Percentiles rank a stretch among this genome's conserved stretches.
phyloP scores from a whole-genome alignment of 2,329 filamentous ascomycete species.

The Cytospora mali region DNA sequence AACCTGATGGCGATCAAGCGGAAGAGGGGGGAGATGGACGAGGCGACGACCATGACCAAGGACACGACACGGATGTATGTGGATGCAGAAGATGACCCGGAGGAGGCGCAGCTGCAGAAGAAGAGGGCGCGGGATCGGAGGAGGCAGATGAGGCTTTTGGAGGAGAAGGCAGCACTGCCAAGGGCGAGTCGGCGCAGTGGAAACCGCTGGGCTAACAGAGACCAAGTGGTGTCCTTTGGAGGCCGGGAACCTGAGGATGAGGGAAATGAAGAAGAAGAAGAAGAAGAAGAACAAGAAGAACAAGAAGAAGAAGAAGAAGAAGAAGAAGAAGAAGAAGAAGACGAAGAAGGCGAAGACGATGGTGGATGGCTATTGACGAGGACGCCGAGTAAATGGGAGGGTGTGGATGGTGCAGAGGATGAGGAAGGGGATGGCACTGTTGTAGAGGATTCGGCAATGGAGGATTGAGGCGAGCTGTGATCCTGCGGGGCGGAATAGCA shows the following conservation, averaged over 20 bases:
- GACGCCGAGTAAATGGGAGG: slow-evolving; percentile 41
- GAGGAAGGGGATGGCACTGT: slow-evolving; percentile 29
- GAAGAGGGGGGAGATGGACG: slow-evolving; percentile 64
- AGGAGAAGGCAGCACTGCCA: slow-evolving; percentile 25
- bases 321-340: slow-evolving; percentile 11
- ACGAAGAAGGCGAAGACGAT: slow-evolving; percentile 16
- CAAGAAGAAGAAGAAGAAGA: slow-evolving; percentile 9
- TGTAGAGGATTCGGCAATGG: slow-evolving; percentile 30
- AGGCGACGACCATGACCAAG: slow-evolving; percentile 62
- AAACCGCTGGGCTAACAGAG: slow-evolving; percentile 20
- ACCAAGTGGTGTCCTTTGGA: slow-evolving; percentile 23
- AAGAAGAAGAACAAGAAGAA: neutral
- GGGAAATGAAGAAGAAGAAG: slow-evolving; percentile 9
- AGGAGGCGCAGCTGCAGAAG: slow-evolving; percentile 42
- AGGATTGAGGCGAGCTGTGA: slow-evolving; percentile 20
- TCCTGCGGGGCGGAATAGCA: neutral
- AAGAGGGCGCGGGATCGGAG: slow-evolving; percentile 34
- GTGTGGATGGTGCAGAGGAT: slow-evolving; percentile 33
- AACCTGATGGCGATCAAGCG: slow-evolving; percentile 67
- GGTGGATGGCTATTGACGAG: slow-evolving; percentile 36
- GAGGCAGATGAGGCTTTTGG: slow-evolving; percentile 30
- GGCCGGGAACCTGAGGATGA: slow-evolving; percentile 1
- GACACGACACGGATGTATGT: slow-evolving; percentile 39
- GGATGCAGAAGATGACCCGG: slow-evolving; percentile 45
- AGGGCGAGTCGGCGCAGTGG: slow-evolving; percentile 13